Evolutionary conservation across 2,329 filamentous ascomycete species (phyloP).

Genomic region (Phaeomoniella chlamydospora): DNA sequence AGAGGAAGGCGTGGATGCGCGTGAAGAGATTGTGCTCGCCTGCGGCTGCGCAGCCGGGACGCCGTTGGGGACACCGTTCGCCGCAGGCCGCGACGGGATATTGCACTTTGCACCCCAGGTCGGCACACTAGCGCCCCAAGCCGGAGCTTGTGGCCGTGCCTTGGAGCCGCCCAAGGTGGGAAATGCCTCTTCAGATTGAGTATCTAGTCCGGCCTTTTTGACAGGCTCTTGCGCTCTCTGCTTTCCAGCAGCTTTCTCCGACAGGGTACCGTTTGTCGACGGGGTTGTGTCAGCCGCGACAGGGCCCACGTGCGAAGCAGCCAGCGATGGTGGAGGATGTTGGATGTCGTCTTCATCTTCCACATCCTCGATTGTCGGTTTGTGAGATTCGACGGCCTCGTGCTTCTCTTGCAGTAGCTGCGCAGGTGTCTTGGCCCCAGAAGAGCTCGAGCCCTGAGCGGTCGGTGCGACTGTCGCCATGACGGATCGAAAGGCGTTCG

Average conservation of each 20-base stretch:
- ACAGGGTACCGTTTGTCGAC: constrained; percentile 36
- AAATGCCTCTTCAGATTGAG: constrained; percentile 80
- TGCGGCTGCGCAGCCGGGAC: constrained; percentile 33
- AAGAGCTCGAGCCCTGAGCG: constrained; percentile 9
- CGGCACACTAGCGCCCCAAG: constrained; percentile 63
- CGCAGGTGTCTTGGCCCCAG: constrained; percentile 28
- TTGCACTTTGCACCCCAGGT: constrained; percentile 30
- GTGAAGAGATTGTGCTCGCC: constrained; percentile 36
- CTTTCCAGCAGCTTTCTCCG: constrained; percentile 54
- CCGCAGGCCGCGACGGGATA: constrained; percentile 14
- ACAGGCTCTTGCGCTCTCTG: constrained; percentile 40
- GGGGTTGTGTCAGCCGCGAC: constrained; percentile 19
- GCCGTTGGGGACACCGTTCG: constrained; percentile 40
- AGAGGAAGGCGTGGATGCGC: constrained; percentile 49
- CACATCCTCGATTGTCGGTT: constrained; percentile 65
- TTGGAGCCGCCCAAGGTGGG: constrained; percentile 71
- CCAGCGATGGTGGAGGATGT: constrained; percentile 36
- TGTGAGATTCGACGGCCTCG: constrained; percentile 35
- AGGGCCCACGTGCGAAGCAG: constrained; percentile 11
- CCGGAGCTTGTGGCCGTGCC: constrained; percentile 41
- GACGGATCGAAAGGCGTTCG: constrained; percentile 1
- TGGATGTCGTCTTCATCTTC: constrained; percentile 62
- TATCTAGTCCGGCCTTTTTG: constrained; percentile 48
- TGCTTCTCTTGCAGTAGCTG: constrained; percentile 40
- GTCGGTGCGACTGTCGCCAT: neutral